phyloP scores from a whole-genome alignment of 2,329 filamentous ascomycete genomes.

The Trichophyton benhamiae region DNA sequence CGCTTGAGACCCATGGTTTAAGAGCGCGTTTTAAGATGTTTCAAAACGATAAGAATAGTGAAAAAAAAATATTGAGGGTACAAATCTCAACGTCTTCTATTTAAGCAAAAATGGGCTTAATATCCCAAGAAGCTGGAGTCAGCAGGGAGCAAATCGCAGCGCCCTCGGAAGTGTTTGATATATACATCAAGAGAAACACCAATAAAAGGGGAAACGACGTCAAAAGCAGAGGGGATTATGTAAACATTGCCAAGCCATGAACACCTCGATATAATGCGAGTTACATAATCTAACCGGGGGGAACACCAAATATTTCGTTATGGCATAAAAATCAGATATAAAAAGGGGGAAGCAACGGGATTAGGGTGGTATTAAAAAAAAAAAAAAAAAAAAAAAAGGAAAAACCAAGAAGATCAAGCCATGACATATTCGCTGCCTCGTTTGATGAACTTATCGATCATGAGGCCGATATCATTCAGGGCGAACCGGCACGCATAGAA shows the following conservation, averaged over 20 bases:
- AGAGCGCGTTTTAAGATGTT: neutral
- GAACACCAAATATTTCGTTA: neutral
- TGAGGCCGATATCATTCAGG: conserved; percentile 65
- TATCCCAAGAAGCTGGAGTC: neutral
- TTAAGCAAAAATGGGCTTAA: neutral
- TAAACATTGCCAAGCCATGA: conserved; percentile 3
- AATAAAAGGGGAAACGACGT: neutral
- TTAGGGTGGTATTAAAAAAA: neutral
- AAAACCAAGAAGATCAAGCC: conserved; percentile 25
- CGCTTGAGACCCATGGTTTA: neutral
- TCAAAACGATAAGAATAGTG: neutral
- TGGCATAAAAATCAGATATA: neutral
- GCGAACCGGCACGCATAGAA: conserved; percentile 95
- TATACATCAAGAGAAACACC: neutral
- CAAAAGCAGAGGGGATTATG: neutral
- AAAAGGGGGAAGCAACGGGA: neutral
- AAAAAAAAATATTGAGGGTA: neutral
- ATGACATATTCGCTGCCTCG: conserved; percentile 89
- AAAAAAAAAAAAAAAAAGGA: too few species aligned
- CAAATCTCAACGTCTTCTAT: neutral
- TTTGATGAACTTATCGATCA: conserved; percentile 96
- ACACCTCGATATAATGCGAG: conserved; percentile 3
- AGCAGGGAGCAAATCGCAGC: neutral
- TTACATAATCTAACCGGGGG: conserved; percentile 4
- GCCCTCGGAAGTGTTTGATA: neutral